Evolutionary conservation across 1,284 basidiomycete species (phyloP), one percentile per base, ranked within the genome.

Genomic region (Ustilago vetiveriae): DNA sequence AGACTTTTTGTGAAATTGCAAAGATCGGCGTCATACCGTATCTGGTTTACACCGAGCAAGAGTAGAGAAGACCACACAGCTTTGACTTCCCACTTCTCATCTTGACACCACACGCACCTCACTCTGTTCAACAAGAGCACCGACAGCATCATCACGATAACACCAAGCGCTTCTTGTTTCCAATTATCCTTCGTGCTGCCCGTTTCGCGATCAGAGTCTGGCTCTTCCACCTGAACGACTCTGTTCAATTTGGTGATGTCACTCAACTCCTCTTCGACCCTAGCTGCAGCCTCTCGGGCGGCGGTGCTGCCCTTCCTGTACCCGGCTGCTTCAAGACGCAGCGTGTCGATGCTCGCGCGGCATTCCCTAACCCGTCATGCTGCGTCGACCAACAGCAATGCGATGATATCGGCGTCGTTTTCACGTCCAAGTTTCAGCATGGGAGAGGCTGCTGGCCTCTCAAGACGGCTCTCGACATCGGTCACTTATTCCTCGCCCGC

Each of bases 301-400:
- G 44, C 58, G n/a, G 26, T 55, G 50, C 43, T 69, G 6, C 54
- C 66, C 4, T 63, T 69, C 35, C 44, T 69, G 14, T 69, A 63
- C 26, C 66, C 66, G 2, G 40, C 50, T 8, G 55, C 44, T 6
- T 45, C 47, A 16, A 44, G 42, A 49, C 42, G 57, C 32, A 54
- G 54, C 54, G 40, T 26, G 6, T 43, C 37, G 2, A 27, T 46
- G 35, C 24, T 36, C 17, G 38, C 41, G 0, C 30, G 33, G 8
- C 35, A 13, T 13, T 33, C 41, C 21, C 10, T 45, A 19, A n/a
- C 52, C 8, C 56, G 23, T n/a, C 48, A 32, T 19, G 24, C 39
- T 21, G 46, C 58, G 11, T 47, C 42, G 0, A 26, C 3, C 5
- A 14, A 22, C 16, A 22, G 29, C 16, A 55, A 36, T 21, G 16